These are phyloP conservation scores for Exsudoporus floridanus DNA, from an alignment of 1,284 basidiomycete species.

Conservation along the genomic window DNA sequence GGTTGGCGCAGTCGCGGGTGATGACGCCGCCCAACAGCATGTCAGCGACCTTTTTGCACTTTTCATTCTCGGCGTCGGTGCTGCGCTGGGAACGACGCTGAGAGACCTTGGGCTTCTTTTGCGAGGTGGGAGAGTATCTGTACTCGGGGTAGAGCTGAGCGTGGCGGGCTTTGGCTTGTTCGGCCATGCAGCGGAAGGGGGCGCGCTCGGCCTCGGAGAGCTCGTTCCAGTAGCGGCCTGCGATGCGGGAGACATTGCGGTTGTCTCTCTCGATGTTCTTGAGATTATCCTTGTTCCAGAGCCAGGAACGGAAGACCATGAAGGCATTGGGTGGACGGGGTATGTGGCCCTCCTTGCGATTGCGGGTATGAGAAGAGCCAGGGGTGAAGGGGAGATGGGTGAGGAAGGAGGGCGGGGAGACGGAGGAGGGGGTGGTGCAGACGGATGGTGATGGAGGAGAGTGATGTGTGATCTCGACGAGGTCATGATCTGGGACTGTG, in stretches of 20 bases:
- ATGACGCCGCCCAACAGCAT: slow-evolving; percentile 43
- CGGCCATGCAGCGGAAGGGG: slow-evolving; percentile 46
- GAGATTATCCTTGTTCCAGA: slow-evolving; percentile 52
- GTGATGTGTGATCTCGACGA: slow-evolving; percentile 1
- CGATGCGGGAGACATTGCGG: slow-evolving; percentile 52
- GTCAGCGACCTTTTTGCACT: slow-evolving; percentile 45
- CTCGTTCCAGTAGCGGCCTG: slow-evolving; percentile 44
- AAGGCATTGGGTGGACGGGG: slow-evolving; percentile 83
- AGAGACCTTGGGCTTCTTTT: slow-evolving; percentile 26
- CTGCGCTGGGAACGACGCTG: slow-evolving; percentile 32
- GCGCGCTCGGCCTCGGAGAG: slow-evolving; percentile 37
- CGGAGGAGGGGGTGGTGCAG: slow-evolving; percentile 16
- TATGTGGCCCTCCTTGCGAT: slow-evolving; percentile 48
- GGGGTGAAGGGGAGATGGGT: slow-evolving; percentile 34
- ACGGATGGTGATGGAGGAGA: slow-evolving; percentile 21
- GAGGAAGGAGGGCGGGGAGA: slow-evolving; percentile 14
- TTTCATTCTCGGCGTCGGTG: slow-evolving; percentile 34
- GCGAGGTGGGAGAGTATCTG: slow-evolving; percentile 48
- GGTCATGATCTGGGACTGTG: slow-evolving; percentile 27
- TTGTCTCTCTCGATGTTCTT: slow-evolving; percentile 46
- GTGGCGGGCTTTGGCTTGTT: slow-evolving; percentile 50
- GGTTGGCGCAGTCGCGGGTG: slow-evolving; percentile 36
- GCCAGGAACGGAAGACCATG: slow-evolving; percentile 77
- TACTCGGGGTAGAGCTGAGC: slow-evolving; percentile 53
- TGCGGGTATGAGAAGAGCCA: slow-evolving; percentile 43